Evolutionary conservation across 1,139 yeast genomes (phyloP), one percentile per base, ranked within the genome.

Genomic region (Yueomyces sp.): DNA sequence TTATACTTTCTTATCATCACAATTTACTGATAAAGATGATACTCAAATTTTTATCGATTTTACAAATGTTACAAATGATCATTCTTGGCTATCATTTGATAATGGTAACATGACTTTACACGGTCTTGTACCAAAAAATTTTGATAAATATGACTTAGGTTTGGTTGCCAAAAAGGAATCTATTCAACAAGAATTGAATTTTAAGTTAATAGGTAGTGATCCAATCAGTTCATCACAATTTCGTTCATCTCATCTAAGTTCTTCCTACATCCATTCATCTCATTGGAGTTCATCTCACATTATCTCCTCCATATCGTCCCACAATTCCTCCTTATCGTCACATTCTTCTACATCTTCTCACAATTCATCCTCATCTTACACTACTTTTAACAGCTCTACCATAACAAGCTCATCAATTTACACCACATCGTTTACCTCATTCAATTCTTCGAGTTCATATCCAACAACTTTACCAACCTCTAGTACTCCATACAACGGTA

Each of bases 121-220:
- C 38, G 97, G 97, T 29, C 49, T 53, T 40, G 80, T 78, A 2
- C 95, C 97, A 1, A 53, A 64, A 4, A 63, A 72, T 51, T 80
- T 87, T 50, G 67, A 70, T 27, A 52, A 59, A 5, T 57, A 79
- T 25, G 44, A 59, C 0, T 75, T 86, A 36, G 65, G 69, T 1
- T 65, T 87, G 31, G 62, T 66, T 1, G 95, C 87, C 1, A 51
- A 63, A 4, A 62, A 68, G 41, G 57, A 59, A 35, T 62, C 67
- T 25, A 63, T 65, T 37, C 59, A 66, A 28, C 70, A 72, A 43
- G 56, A 70, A 11, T 63, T 76, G 46, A 59, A 67, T 5, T 79
- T 86, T 49, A 62, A 65, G 12, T 67, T 86, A 36, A 62, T 65
- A 31, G 94, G 94, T 9, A 68, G 79, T 4, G 42, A 60, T 2